Conservation (phyloP, 192 early-diverging fungal species). For the Coemansia sp. region DNA sequence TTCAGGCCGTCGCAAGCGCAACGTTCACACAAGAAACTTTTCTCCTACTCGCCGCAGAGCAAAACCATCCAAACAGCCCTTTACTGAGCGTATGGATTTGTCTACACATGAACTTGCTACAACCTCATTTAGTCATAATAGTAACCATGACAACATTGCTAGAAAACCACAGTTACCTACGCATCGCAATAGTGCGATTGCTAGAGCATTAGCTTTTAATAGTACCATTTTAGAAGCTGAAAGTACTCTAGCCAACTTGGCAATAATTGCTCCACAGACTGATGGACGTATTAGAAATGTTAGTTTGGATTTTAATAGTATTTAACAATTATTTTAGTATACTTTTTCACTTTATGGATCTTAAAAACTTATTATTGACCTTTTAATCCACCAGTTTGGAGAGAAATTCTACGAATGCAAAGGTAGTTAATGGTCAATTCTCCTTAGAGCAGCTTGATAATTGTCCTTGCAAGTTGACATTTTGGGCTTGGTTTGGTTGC, state of each 20-base stretch:
- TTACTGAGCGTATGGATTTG: neutral
- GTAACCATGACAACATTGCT: neutral
- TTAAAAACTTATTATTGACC: too few species aligned
- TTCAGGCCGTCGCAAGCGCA: constrained; percentile 47
- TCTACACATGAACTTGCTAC: neutral
- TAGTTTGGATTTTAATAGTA: neutral
- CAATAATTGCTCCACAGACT: constrained; percentile 54
- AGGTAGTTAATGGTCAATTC: too few species aligned
- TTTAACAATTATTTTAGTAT: neutral
- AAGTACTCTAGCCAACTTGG: constrained; percentile 57
- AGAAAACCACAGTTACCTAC: constrained; percentile 32
- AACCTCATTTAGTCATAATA: neutral
- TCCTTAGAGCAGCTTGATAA: too few species aligned
- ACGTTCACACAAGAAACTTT: constrained; percentile 30
- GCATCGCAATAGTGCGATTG: constrained; percentile 28
- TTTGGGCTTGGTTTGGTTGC: too few species aligned
- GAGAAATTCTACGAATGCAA: too few species aligned
- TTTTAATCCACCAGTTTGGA: too few species aligned
- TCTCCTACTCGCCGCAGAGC: constrained; percentile 17
- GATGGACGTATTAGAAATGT: constrained; percentile 57
- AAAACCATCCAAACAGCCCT: neutral
- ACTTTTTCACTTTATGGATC: too few species aligned
- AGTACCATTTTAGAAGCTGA: constrained; percentile 12
- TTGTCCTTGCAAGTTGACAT: too few species aligned
- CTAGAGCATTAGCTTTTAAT: constrained; percentile 10